Percentiles rank a stretch among this genome's conserved stretches.
Conservation (phyloP, 441 rosid species). For the Erodium moschatum region DNA sequence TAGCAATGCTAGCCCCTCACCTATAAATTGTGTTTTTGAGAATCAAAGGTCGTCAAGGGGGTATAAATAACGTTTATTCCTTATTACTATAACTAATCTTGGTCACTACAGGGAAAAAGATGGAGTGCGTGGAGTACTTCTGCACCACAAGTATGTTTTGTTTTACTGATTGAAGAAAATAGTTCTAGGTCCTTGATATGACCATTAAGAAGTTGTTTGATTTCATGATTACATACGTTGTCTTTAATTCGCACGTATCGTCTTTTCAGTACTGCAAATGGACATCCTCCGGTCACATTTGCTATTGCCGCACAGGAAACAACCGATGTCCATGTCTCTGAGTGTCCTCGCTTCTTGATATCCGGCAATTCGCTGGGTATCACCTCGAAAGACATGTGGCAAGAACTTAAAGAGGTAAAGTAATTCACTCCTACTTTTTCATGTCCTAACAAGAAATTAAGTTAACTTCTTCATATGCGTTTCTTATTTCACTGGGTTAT, state of each 20-base stretch:
- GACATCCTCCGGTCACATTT: conserved; percentile 4
- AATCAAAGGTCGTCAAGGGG: too few relatives aligned
- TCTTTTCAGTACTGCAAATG: conserved; percentile 14
- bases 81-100: conserved; percentile 5
- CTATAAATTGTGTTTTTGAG: too few relatives aligned
- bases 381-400: conserved; percentile 4
- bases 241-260: conserved; percentile 17
- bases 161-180: conserved; percentile 4
- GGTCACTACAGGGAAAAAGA: neutral
- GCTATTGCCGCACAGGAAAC: conserved; percentile 2
- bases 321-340: neutral
- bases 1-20: neutral
- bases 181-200: conserved; percentile 11
- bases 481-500: too few relatives aligned
- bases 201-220: conserved; percentile 1
- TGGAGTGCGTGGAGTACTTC: conserved; percentile 3
- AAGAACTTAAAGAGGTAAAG: neutral
- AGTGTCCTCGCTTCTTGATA: conserved; percentile 1
- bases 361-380: neutral
- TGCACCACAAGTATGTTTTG: neutral
- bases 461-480: too few relatives aligned
- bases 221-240: neutral
- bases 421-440: neutral
- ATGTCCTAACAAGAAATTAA: neutral
- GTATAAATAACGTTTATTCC: too few relatives aligned